A percentile compares a stretch with the other conserved stretches of the same genome.
These are phyloP conservation scores for Tolypocladium nubicola DNA, from an alignment of 2,329 filamentous ascomycete genomes.

Conservation along the genomic window DNA sequence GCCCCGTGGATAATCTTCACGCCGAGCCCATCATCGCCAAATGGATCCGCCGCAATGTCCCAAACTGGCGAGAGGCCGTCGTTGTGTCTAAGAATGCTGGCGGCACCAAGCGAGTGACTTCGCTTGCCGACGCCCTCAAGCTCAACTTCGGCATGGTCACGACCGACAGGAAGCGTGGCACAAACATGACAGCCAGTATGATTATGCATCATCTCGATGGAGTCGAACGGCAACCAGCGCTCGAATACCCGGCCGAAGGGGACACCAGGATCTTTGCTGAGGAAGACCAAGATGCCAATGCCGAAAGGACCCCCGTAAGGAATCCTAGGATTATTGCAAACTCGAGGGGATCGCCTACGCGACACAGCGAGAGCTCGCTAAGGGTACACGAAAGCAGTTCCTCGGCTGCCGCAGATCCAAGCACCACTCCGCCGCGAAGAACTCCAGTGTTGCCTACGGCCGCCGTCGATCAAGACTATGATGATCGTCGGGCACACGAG, in stretches of 20 bases:
- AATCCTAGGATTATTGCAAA: conserved; percentile 27
- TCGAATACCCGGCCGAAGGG: conserved; percentile 21
- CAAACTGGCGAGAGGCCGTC: conserved; percentile 81
- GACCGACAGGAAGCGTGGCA: conserved; percentile 61
- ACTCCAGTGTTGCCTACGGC: conserved; percentile 17
- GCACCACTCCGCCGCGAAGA: conserved; percentile 10
- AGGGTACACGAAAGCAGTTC: conserved; percentile 6
- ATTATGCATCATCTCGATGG: conserved; percentile 61
- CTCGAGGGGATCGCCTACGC: conserved; percentile 32
- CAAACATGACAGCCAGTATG: conserved; percentile 69
- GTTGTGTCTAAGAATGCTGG: conserved; percentile 98
- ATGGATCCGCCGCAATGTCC: conserved; percentile 87
- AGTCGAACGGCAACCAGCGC: conserved; percentile 34
- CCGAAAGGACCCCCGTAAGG: conserved; percentile 10
- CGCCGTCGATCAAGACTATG: conserved; percentile 45
- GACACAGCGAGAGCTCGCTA: conserved; percentile 14
- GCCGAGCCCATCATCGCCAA: conserved; percentile 90
- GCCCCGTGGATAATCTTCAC: conserved; percentile 93
- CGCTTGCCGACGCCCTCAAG: conserved; percentile 88
- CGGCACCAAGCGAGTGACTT: conserved; percentile 93
- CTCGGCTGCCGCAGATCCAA: conserved; percentile 6
- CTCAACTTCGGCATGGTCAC: conserved; percentile 96
- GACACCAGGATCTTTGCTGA: conserved; percentile 9
- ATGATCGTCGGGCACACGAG: conserved; percentile 73
- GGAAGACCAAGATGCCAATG: conserved; percentile 9